Base-by-base conservation (phyloP, 1,139 yeast genomes). In the Nadsonia starkeyi-henricii region DNA sequence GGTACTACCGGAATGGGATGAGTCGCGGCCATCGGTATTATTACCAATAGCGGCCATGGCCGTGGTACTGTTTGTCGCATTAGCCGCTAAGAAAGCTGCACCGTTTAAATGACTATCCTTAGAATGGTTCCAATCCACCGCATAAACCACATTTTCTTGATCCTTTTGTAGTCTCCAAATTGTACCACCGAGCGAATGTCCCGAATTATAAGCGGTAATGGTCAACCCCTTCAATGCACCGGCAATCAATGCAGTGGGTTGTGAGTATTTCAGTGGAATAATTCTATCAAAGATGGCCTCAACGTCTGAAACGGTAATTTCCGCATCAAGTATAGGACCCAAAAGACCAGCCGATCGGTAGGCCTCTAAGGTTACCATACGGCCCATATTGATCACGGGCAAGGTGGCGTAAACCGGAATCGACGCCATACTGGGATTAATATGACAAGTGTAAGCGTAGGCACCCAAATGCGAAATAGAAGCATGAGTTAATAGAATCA, bases 51-150 rank as follows among this genome's bases (percentile, higher is more conserved):
- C 28, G 9, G 28, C 28, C 5, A 9, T 23, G 5, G 9, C 28
- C 9, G 28, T 23, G 5, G 28, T 23, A 33, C 17, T 33, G 12
- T n/a, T 33, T 13, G 39, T 33, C 4, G 39, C 39, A 33, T 33
- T 33, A 8, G 17, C 39, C 15, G 39, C 39, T 28, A 47, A 20
- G 48, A 88, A 73, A 17, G 82, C 49, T 1, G 49, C 78, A n/a
- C 96, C 91, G 57, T 83, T 84, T 50, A 91, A 68, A 58, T 88
- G 89, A 0, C 85, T 75, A 58, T 91, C 97, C 53, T 79, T 79
- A 1, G 96, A 81, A 62, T 91, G 98, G 62, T 89, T 89, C 97
- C 98, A 91, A 45, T 85, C 80, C 2, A 94, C 91, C 0, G 96
- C 95, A 63, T 88, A 86, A 2, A 91, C 71, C 18, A 88, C 70